Evolutionary conservation across 345 rosid species (phyloP).

Genomic region (Populus davidiana): DNA sequence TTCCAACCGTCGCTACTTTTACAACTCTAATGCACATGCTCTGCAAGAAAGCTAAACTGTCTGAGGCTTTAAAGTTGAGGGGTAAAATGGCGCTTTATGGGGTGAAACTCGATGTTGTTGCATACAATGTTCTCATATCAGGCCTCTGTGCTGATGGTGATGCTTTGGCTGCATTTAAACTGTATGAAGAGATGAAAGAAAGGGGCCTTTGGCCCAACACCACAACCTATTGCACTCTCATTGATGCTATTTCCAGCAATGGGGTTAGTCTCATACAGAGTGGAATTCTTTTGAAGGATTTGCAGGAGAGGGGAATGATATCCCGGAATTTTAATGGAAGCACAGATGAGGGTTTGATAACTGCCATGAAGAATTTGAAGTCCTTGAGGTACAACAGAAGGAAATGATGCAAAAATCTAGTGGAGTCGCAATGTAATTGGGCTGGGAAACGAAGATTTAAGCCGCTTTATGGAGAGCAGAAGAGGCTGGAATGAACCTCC

Average conservation of each 20-base stretch:
- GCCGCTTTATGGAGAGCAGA: not conserved
- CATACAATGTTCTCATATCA: slow-evolving; percentile 69
- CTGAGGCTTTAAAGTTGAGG: slow-evolving; percentile 56
- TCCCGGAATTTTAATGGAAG: slow-evolving; percentile 32
- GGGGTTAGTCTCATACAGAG: slow-evolving; percentile 23
- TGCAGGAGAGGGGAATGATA: slow-evolving; percentile 55
- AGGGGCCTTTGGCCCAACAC: slow-evolving; percentile 58
- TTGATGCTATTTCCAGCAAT: slow-evolving; percentile 40
- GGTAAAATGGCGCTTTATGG: slow-evolving; percentile 47
- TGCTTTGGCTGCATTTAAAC: slow-evolving; percentile 44
- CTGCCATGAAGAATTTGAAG: slow-evolving; percentile 47
- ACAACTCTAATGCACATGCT: slow-evolving; percentile 68
- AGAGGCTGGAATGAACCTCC: not conserved
- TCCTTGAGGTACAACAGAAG: slow-evolving; percentile 36
- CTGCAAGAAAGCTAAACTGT: slow-evolving; percentile 48
- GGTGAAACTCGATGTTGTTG: slow-evolving; percentile 61
- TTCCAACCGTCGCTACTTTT: slow-evolving; percentile 77
- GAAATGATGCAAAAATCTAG: slow-evolving; percentile 24
- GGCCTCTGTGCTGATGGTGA: slow-evolving; percentile 63
- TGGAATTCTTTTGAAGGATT: slow-evolving; percentile 57
- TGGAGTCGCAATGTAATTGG: not conserved
- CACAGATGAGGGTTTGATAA: slow-evolving; percentile 34
- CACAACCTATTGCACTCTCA: slow-evolving; percentile 57
- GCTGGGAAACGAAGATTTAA: not conserved
- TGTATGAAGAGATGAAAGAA: slow-evolving; percentile 76